Percentiles rank a stretch among this genome's conserved stretches.
Conservation (phyloP, 495 filamentous ascomycete genomes). For the Pseudoneurospora amorphoporcata region DNA sequence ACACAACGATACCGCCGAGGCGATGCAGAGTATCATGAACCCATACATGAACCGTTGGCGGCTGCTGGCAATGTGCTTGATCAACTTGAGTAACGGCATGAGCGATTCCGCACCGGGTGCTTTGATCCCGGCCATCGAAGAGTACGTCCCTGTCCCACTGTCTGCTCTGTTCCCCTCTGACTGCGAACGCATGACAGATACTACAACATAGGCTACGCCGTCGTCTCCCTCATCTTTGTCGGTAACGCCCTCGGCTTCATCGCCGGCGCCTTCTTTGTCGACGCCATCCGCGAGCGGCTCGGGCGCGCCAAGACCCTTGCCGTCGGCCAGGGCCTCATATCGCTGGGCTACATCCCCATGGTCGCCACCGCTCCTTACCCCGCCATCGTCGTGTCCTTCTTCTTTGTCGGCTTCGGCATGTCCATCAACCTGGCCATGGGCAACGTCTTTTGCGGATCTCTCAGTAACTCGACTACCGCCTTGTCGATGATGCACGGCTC, state of each 20-base stretch:
- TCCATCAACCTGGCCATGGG: slow-evolving; percentile 59
- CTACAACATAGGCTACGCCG: slow-evolving; percentile 61
- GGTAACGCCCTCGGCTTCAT: slow-evolving; percentile 71
- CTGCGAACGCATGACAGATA: slow-evolving; percentile 23
- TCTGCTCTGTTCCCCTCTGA: not conserved
- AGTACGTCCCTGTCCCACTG: slow-evolving; percentile 19
- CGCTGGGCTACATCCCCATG: slow-evolving; percentile 49
- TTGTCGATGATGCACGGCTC: slow-evolving; percentile 56
- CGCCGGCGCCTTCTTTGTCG: slow-evolving; percentile 54
- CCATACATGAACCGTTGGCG: slow-evolving; percentile 33
- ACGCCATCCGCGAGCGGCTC: slow-evolving; percentile 44
- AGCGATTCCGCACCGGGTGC: slow-evolving; percentile 60
- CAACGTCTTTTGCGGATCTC: slow-evolving; percentile 65
- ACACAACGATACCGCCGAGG: slow-evolving; percentile 4
- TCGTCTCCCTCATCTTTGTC: slow-evolving; percentile 73
- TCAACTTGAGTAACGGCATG: slow-evolving; percentile 48
- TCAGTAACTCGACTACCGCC: slow-evolving; percentile 50
- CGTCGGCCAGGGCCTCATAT: slow-evolving; percentile 41
- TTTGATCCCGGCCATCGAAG: slow-evolving; percentile 61
- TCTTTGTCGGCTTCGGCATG: slow-evolving; percentile 56
- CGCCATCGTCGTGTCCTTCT: slow-evolving; percentile 51
- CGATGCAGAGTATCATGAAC: slow-evolving; percentile 9
- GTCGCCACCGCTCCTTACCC: slow-evolving; percentile 59
- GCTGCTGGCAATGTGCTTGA: slow-evolving; percentile 35
- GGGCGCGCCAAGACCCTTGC: slow-evolving; percentile 55